Evolutionary conservation across 2,329 filamentous ascomycete species (phyloP).

Genomic region (Ophiostoma pallidulum): DNA sequence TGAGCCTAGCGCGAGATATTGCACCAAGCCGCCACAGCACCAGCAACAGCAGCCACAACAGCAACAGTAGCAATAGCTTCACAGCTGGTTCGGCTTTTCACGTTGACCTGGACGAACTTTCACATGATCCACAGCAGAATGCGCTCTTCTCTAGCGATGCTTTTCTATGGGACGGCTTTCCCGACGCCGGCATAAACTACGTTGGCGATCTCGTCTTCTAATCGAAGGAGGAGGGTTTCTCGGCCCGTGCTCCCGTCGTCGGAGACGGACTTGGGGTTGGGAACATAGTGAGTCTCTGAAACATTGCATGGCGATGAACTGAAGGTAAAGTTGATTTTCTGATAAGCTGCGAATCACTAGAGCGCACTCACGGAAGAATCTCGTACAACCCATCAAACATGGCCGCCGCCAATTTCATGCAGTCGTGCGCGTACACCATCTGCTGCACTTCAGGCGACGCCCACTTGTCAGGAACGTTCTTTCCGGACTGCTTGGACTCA

Average conservation of each 20-base stretch:
- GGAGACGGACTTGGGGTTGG: no score
- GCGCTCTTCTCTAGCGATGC: background rate
- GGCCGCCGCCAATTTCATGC: constrained; percentile 43
- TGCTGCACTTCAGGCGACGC: constrained; percentile 59
- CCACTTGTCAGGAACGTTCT: constrained; percentile 57
- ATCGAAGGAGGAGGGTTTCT: constrained; percentile 4
- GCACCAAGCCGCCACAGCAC: background rate
- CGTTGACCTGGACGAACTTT: no score
- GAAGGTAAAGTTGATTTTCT: no score
- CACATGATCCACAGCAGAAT: background rate
- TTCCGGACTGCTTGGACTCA: constrained; percentile 34
- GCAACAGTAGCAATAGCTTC: no score
- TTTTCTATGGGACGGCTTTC: constrained; percentile 13
- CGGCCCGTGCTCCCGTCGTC: background rate
- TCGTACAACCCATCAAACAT: constrained; percentile 40
- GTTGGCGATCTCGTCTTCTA: constrained; percentile 9
- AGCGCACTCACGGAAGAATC: background rate
- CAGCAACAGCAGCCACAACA: background rate
- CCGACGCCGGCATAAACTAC: constrained; percentile 8
- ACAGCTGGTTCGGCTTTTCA: no score
- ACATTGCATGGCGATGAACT: no score
- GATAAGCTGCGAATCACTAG: no score
- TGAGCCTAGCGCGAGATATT: constrained; percentile 6
- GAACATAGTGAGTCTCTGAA: no score
- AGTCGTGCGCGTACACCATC: constrained; percentile 56